Base-by-base conservation (phyloP, 2,329 filamentous ascomycete species). In the Pseudogymnoascus sp. region DNA sequence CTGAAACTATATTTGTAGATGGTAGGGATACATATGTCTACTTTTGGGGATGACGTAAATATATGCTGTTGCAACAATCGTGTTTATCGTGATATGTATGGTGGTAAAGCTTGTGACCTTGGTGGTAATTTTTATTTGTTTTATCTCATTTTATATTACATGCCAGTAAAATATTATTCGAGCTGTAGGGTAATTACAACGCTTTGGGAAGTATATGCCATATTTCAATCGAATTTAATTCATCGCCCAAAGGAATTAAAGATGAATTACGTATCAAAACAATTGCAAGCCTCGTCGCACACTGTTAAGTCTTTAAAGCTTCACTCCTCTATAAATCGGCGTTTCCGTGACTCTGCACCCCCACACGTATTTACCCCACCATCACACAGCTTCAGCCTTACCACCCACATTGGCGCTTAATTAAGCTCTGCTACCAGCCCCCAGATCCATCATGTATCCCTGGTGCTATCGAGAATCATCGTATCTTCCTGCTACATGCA, bases 311-410 rank as follows among this genome's bases (percentile, higher is more conserved):
- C 21, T 21, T 21, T 21, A 21, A 21, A 21, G 21, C 21, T 21
- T 21, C 21, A 21, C 21, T 21, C 21, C 21, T 21, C 21, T 21
- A 21, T 21, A 21, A 4, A 9, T 9, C n/a, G 41, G 29, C 29
- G 29, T 48, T 6, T 6, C 6, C 29, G 15, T 13, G 12, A 29
- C 13, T n/a, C 25, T 51, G 42, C 13, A 51, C 21, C 25, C 42
- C 42, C 21, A n/a, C 21, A 44, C 27, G 7, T 31, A 51, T 31
- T 51, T 51, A 51, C 44, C 44, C 44, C 44, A 27, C 44, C 44
- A 51, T 31, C 44, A 51, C 44, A 31, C 44, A 51, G 44, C 44
- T 51, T 31, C 44, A 51, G 44, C 44, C 44, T 51, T 51, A 51
- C 44, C 44, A 51, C 44, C 44, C 27, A 51, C 44, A 31, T 31